Conservation (phyloP, 257 asterid species). For the Solanum etuberosum region DNA sequence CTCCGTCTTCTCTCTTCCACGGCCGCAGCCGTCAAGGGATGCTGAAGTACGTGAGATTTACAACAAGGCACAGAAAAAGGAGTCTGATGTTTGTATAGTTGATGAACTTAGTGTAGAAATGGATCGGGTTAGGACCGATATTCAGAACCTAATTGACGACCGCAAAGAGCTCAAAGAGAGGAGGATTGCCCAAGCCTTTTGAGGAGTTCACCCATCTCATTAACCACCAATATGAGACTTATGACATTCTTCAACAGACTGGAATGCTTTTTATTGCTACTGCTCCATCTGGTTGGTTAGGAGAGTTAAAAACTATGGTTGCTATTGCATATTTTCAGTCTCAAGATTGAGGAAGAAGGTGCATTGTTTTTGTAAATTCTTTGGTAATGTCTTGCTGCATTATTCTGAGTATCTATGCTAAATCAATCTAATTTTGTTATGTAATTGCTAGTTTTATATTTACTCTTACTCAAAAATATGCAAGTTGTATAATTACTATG, state of each 20-base stretch:
- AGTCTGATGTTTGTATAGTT: constrained; percentile 46
- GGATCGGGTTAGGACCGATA: constrained; percentile 37
- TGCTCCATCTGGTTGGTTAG: not conserved
- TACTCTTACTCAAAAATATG: not conserved
- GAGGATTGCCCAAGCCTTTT: not conserved
- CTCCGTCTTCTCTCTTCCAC: constrained; percentile 46
- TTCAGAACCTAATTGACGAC: constrained; percentile 34
- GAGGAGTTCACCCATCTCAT: not conserved
- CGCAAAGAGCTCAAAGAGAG: constrained; percentile 19
- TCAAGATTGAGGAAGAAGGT: not conserved
- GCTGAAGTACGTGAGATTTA: constrained; percentile 58
- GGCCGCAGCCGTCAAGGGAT: constrained; percentile 47
- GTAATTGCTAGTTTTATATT: not conserved
- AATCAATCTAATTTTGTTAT: not conserved
- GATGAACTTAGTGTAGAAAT: constrained; percentile 30
- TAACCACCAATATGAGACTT: not conserved
- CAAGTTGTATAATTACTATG: not conserved
- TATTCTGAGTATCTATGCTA: not conserved
- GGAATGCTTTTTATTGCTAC: not conserved
- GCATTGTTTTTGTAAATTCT: not conserved
- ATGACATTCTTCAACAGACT: not conserved
- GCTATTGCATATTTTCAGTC: not conserved
- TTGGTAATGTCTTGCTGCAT: not conserved
- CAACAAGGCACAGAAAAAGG: constrained; percentile 43
- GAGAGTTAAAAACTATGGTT: not conserved